Base-by-base conservation (phyloP, 192 early-diverging fungal species). In the Backusella parvicylindrica region DNA sequence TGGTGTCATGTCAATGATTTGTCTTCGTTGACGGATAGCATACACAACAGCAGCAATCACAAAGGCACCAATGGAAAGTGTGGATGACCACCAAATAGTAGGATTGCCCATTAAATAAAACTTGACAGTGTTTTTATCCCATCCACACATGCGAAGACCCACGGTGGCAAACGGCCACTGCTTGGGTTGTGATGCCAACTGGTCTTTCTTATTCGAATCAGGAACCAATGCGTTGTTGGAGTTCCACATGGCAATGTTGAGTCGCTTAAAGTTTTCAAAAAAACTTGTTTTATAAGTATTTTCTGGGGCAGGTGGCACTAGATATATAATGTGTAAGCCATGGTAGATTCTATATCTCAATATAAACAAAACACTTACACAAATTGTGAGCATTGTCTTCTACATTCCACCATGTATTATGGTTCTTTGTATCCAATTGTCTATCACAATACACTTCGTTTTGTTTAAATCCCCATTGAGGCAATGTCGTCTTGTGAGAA, bases 401-500 rank as follows among this genome's bases (percentile, higher is more conserved):
- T 70, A 99, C 78, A 85, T 97, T 98, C 98, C 98, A 99, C 77
- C 93, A 86, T 40, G 92, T 90, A 64, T 89, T 85, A n/a, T 87
- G 83, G 64, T 90, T 90, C 21, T 85, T 72, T 9, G 78, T 68
- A 28, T 85, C 77, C 72, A 85, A 86, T 35, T 85, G 82, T 72
- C 90, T 88, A 72, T 97, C 93, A 84, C 97, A 99, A 16, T 87
- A 86, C 9, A 98, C 93, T 76, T 99, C 98, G 18, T 89, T 84
- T 86, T 99, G 98, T 77, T 88, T 91, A 87, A 94, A 98, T 23
- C 96, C 98, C 98, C 98, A 99, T 81, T 97, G 88, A 12, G 98
- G 98, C 35, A 98, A 86, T 47, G 84, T 81, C n/a, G 87, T 88
- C 32, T 91, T 90, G 36, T 89, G 83, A 6, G 95, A 88, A 4